Conservation (phyloP, 805 yeast genomes). For the Wickerhamomyces bisporus region DNA sequence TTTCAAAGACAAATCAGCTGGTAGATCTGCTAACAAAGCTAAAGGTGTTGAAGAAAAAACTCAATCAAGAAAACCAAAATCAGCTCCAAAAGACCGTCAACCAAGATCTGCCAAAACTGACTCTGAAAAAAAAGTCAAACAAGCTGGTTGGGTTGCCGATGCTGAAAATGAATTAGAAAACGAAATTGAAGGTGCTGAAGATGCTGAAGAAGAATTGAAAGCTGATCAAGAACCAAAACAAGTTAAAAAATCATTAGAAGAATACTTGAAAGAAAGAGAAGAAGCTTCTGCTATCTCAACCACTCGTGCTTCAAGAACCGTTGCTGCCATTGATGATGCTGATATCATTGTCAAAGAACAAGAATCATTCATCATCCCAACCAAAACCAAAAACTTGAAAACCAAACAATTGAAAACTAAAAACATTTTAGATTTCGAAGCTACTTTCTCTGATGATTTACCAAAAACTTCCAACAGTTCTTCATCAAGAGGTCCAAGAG, state of each 20-base stretch:
- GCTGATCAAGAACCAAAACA: slow-evolving; percentile 41
- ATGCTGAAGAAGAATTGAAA: slow-evolving; percentile 40
- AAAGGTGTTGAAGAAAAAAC: slow-evolving; percentile 49
- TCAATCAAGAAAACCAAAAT: slow-evolving; percentile 47
- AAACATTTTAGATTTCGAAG: slow-evolving; percentile 68
- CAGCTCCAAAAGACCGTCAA: slow-evolving; percentile 68
- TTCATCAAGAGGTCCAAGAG: slow-evolving; percentile 30
- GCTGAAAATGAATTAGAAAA: slow-evolving; percentile 63
- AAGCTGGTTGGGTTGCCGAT: slow-evolving; percentile 83
- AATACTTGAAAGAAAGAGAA: slow-evolving; percentile 72
- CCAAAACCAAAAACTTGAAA: slow-evolving; percentile 63
- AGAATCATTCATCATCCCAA: slow-evolving; percentile 53
- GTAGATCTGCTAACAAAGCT: slow-evolving; percentile 52
- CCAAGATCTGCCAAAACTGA: slow-evolving; percentile 81
- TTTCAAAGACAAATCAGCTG: slow-evolving; percentile 64
- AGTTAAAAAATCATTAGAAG: slow-evolving; percentile 69
- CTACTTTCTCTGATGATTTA: slow-evolving; percentile 59
- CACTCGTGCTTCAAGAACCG: slow-evolving; percentile 32
- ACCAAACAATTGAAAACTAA: slow-evolving; percentile 79
- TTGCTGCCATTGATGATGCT: slow-evolving; percentile 36
- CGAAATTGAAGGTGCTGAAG: slow-evolving; percentile 52
- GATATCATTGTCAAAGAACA: slow-evolving; percentile 62
- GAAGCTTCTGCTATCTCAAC: slow-evolving; percentile 50
- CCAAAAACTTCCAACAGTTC: slow-evolving; percentile 28
- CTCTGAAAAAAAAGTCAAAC: slow-evolving; percentile 75